Conservation (phyloP, 306 rosid species). For the Quercus parvula region DNA sequence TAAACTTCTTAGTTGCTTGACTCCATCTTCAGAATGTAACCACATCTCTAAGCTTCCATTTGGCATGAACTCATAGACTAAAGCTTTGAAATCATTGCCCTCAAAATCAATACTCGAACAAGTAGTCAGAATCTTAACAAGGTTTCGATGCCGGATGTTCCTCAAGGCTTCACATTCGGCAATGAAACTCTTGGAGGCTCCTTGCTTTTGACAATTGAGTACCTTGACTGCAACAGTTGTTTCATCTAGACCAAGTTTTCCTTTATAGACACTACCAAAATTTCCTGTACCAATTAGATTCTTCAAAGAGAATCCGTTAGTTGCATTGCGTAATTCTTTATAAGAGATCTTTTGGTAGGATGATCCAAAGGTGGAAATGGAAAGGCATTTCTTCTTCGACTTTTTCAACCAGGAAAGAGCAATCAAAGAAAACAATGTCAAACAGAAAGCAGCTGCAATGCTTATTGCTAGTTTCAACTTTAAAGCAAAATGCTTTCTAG, state of each 20-base stretch:
- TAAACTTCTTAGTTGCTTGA: background rate
- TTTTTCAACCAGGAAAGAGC: background rate
- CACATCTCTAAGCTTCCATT: conserved; percentile 20
- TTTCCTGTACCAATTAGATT: conserved; percentile 32
- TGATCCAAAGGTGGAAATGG: background rate
- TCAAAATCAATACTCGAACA: conserved; percentile 19
- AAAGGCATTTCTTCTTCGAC: background rate
- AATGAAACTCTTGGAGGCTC: conserved; percentile 22
- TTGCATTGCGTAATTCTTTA: conserved; percentile 20
- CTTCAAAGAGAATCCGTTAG: conserved; percentile 5
- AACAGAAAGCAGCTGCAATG: background rate
- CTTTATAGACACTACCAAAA: conserved; percentile 31
- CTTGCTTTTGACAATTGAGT: conserved; percentile 2
- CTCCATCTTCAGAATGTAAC: background rate
- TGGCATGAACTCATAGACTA: conserved; percentile 14
- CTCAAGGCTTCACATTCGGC: conserved; percentile 28
- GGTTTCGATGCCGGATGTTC: conserved; percentile 21
- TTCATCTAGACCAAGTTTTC: conserved; percentile 1
- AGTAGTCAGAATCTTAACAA: conserved; percentile 14
- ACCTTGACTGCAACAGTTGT: conserved; percentile 21
- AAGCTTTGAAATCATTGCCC: conserved; percentile 6
- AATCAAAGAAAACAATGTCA: background rate
- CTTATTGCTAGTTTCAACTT: background rate
- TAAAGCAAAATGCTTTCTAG: background rate
- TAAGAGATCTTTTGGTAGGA: conserved; percentile 14